phyloP scores from a whole-genome alignment of 352 stramenopile species.

The Pythium utonaiense region DNA sequence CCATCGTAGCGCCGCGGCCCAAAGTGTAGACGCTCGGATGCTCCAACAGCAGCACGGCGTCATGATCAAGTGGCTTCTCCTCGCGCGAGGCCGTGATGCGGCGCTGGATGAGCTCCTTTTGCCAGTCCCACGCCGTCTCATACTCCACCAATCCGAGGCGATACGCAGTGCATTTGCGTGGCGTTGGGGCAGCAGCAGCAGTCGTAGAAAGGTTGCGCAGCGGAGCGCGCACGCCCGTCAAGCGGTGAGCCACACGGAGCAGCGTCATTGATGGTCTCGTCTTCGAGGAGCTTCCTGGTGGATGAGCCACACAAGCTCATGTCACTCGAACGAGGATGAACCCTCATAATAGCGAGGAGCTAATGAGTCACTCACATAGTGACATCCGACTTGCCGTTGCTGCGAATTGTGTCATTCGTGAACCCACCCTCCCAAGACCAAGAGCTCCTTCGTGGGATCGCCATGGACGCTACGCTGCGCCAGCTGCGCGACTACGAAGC shows the following conservation, averaged over 20 bases:
- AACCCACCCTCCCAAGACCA: slow-evolving; percentile 9
- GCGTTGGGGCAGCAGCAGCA: not conserved
- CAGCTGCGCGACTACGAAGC: slow-evolving; percentile 31
- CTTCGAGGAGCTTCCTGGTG: not conserved
- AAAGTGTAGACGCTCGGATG: slow-evolving; percentile 96
- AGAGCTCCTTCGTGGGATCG: not conserved
- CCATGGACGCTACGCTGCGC: slow-evolving; percentile 49
- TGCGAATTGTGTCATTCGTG: slow-evolving; percentile 8
- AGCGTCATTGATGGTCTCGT: not conserved
- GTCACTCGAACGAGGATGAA: not conserved
- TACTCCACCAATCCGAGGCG: slow-evolving; percentile 74
- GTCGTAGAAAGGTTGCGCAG: slow-evolving; percentile 5
- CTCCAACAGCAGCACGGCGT: slow-evolving; percentile 90
- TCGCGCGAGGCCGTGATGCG: slow-evolving; percentile 57
- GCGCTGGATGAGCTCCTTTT: slow-evolving; percentile 84
- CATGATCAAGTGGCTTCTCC: slow-evolving; percentile 55
- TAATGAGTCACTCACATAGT: slow-evolving; percentile 17
- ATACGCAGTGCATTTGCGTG: slow-evolving; percentile 63
- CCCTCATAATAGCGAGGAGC: not conserved
- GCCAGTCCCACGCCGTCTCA: slow-evolving; percentile 83
- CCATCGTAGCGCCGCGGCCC: slow-evolving; percentile 85
- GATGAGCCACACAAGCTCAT: not conserved
- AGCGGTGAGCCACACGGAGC: not conserved
- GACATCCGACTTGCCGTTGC: slow-evolving; percentile 1
- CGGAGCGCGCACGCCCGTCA: not conserved